These are phyloP conservation scores for Paramarasmius palmivorus DNA, from an alignment of 1,284 basidiomycete species.

Conservation along the genomic window DNA sequence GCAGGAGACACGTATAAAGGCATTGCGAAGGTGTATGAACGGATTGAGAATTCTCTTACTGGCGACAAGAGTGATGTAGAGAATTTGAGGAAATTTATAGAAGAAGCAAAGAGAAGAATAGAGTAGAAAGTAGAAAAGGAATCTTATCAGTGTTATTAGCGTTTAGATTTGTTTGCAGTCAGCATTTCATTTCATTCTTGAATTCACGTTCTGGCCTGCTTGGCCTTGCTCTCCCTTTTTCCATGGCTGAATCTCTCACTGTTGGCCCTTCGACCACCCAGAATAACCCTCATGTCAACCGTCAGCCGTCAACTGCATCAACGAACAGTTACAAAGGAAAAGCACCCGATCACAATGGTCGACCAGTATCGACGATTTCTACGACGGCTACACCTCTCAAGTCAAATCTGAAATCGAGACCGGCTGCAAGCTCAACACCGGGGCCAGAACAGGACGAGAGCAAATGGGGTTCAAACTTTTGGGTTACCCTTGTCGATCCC, in stretches of 20 bases:
- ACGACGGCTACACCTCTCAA: conserved; percentile 17
- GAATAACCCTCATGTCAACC: conserved; percentile 15
- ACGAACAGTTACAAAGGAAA: conserved; percentile 23
- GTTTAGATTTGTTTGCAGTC: conserved; percentile 18
- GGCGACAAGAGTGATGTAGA: conserved; percentile 37
- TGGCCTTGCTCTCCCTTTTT: conserved; percentile 14
- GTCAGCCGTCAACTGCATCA: conserved; percentile 24
- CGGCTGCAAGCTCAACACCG: conserved; percentile 25
- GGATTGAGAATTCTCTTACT: conserved; percentile 41
- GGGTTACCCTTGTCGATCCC: conserved; percentile 83
- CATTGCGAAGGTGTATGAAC: conserved; percentile 44
- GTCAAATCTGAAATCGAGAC: conserved; percentile 23
- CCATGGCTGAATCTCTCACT: conserved; percentile 11
- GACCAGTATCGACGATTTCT: neutral
- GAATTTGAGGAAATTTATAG: conserved; percentile 46
- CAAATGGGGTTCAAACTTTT: conserved; percentile 83
- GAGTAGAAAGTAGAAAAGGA: neutral
- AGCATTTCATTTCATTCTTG: conserved; percentile 11
- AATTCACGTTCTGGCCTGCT: conserved; percentile 17
- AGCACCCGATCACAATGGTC: conserved; percentile 15
- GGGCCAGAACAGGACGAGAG: conserved; percentile 40
- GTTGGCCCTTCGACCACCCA: conserved; percentile 17
- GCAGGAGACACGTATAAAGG: conserved; percentile 49
- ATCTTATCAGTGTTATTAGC: conserved; percentile 16
- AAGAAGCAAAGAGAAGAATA: conserved; percentile 31